Percentiles rank a stretch among this genome's conserved stretches.
Conservation (phyloP, 805 yeast species). For the Wickerhamomyces subpelliculosus region DNA sequence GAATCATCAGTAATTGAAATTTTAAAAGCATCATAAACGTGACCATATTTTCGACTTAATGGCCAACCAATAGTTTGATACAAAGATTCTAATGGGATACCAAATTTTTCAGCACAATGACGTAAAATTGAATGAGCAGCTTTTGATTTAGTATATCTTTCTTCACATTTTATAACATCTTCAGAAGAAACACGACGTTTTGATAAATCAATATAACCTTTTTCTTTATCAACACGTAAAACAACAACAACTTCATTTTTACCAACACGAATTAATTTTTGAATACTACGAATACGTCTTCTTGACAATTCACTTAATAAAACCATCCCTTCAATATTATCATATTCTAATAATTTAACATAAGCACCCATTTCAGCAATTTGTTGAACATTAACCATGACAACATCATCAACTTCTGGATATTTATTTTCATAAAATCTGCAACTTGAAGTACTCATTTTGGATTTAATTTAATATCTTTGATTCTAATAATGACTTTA, state of each 20-base stretch:
- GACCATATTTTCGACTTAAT: slow-evolving; percentile 88
- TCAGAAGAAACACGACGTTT: slow-evolving; percentile 98
- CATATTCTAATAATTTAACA: slow-evolving; percentile 91
- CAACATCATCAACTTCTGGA: slow-evolving; percentile 98
- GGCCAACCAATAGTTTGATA: slow-evolving; percentile 97
- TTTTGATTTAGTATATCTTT: slow-evolving; percentile 91
- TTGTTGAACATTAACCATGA: slow-evolving; percentile 97
- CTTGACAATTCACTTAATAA: slow-evolving; percentile 91
- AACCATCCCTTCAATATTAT: slow-evolving; percentile 98
- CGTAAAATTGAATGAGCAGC: slow-evolving; percentile 97
- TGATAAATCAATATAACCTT: slow-evolving; percentile 95
- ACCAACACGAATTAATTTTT: slow-evolving; percentile 95
- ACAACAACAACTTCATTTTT: slow-evolving; percentile 98
- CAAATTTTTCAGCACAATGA: slow-evolving; percentile 96
- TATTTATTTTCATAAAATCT: slow-evolving; percentile 96
- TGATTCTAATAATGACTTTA: too few species aligned
- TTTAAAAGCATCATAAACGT: slow-evolving; percentile 96
- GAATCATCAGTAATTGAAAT: slow-evolving; percentile 84
- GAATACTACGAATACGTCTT: slow-evolving; percentile 97
- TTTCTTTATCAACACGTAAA: slow-evolving; percentile 95
- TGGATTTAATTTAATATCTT: neutral
- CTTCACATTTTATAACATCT: slow-evolving; percentile 96
- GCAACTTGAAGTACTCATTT: slow-evolving; percentile 83
- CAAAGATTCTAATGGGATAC: slow-evolving; percentile 75
- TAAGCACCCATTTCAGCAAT: slow-evolving; percentile 99